A percentile compares a stretch with the other conserved stretches of the same genome.
Conservation (phyloP, 2,329 filamentous ascomycete species). For the Aspergillus calidoustus region DNA sequence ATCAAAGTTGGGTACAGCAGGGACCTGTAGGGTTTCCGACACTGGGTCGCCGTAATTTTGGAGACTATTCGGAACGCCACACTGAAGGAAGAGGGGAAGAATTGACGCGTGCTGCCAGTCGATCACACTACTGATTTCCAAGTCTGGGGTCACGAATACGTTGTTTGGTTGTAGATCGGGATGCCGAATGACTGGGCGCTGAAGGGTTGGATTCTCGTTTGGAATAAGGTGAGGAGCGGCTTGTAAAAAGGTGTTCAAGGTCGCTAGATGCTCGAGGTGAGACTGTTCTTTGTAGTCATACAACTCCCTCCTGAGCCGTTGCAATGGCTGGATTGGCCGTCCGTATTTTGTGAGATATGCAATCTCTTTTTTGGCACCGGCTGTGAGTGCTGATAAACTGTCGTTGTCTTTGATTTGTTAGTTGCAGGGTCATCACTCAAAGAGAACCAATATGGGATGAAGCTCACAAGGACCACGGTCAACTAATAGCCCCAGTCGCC, state of each 20-base stretch:
- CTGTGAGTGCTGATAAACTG: no score
- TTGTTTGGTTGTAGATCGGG: constrained; percentile 33
- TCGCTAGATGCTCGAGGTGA: not conserved
- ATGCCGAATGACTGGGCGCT: constrained; percentile 25
- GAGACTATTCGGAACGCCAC: constrained; percentile 32
- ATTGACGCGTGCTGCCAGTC: constrained; percentile 35
- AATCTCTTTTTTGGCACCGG: no score
- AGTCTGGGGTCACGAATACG: constrained; percentile 23
- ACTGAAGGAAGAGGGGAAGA: constrained; percentile 32
- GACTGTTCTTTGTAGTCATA: not conserved
- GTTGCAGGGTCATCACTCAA: no score
- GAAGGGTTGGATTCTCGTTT: not conserved
- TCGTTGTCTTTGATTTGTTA: no score
- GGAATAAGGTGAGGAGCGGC: constrained; percentile 1
- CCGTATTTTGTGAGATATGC: no score
- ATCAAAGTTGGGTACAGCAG: constrained; percentile 2
- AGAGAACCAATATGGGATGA: no score
- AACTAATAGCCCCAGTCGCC: no score
- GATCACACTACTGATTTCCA: constrained; percentile 28
- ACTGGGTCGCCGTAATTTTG: constrained; percentile 26
- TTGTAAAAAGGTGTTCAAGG: not conserved
- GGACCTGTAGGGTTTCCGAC: constrained; percentile 3
- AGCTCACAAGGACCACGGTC: no score
- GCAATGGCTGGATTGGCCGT: not conserved
- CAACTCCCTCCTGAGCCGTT: constrained; percentile 8